Percentiles rank a stretch among this genome's conserved stretches.
Conservation (phyloP, 768 basidiomycete genomes). For the Lactifluus rugatus region DNA sequence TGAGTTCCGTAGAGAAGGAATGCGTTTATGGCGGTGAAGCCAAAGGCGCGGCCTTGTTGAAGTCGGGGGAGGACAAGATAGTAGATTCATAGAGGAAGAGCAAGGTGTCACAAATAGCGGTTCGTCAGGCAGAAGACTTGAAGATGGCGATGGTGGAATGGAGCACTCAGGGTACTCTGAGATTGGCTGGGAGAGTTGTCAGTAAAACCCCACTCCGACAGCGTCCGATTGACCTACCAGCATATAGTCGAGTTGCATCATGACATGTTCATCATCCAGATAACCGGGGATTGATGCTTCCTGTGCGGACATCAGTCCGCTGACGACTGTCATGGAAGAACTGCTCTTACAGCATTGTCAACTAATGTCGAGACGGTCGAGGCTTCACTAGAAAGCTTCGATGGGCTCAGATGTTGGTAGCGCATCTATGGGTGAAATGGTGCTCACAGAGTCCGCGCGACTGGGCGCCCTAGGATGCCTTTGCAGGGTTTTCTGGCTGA, state of each 20-base stretch:
- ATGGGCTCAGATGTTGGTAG: background rate
- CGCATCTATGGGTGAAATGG: background rate
- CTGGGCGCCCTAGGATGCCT: slow-evolving; percentile 11
- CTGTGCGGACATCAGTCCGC: background rate
- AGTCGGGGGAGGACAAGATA: slow-evolving; percentile 22
- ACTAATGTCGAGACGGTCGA: slow-evolving; percentile 19
- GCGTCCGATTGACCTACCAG: slow-evolving; percentile 3
- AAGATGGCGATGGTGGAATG: slow-evolving; percentile 21
- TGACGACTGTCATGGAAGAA: background rate
- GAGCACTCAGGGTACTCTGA: slow-evolving; percentile 18
- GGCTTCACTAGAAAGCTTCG: slow-evolving; percentile 14
- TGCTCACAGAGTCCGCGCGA: slow-evolving; percentile 18
- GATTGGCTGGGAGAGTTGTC: slow-evolving; percentile 13
- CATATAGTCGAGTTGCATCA: slow-evolving; percentile 19
- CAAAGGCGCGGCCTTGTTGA: slow-evolving; percentile 33
- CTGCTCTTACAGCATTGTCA: slow-evolving; percentile 10
- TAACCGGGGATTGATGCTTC: slow-evolving; percentile 3
- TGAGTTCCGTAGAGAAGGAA: slow-evolving; percentile 19
- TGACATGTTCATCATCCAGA: slow-evolving; percentile 15
- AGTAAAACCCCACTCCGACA: background rate
- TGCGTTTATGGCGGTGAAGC: slow-evolving; percentile 40
- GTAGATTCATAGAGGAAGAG: slow-evolving; percentile 15
- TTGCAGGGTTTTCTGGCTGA: slow-evolving; percentile 3
- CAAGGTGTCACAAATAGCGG: slow-evolving; percentile 14
- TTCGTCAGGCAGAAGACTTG: slow-evolving; percentile 17